A percentile compares a stretch with the other conserved stretches of the same genome.
These are phyloP conservation scores for Leishmania guyanensis DNA, from an alignment of 208 protist genomes.

Conservation along the genomic window DNA sequence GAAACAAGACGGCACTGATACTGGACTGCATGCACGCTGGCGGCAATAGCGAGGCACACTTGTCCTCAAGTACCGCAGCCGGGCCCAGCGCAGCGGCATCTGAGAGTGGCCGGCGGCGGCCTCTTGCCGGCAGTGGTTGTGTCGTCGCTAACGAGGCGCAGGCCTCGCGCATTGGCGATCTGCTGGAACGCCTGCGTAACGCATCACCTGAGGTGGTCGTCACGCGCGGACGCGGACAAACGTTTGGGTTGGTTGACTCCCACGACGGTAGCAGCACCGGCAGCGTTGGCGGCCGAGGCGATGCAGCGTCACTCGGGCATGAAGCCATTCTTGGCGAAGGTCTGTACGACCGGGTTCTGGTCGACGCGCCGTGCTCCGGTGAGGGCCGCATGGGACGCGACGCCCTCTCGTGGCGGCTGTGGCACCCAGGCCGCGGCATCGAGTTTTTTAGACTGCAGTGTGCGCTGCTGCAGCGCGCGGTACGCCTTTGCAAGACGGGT, in stretches of 20 bases:
- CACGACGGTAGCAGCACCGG: conserved; percentile 10
- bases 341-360: conserved; percentile 85
- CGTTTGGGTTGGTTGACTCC: conserved; percentile 8
- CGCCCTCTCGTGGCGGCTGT: conserved; percentile 78
- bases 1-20: conserved; percentile 74
- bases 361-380: conserved; percentile 95
- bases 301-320: neutral
- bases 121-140: conserved; percentile 16
- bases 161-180: conserved; percentile 28
- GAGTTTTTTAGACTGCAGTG: conserved; percentile 78
- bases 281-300: neutral
- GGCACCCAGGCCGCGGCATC: conserved; percentile 67
- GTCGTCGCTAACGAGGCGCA: conserved; percentile 75
- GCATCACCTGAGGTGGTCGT: conserved; percentile 38
- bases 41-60: neutral
- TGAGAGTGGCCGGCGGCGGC: neutral
- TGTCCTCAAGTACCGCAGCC: conserved; percentile 6
- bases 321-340: neutral
- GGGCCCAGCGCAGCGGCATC: neutral
- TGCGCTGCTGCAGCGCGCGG: conserved; percentile 67
- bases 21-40: conserved; percentile 52
- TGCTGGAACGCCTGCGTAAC: conserved; percentile 55
- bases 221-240: conserved; percentile 38
- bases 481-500: conserved; percentile 61
- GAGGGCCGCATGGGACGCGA: conserved; percentile 91